Base-by-base conservation (phyloP, 352 stramenopile genomes). In the Globisporangium spinosum region DNA sequence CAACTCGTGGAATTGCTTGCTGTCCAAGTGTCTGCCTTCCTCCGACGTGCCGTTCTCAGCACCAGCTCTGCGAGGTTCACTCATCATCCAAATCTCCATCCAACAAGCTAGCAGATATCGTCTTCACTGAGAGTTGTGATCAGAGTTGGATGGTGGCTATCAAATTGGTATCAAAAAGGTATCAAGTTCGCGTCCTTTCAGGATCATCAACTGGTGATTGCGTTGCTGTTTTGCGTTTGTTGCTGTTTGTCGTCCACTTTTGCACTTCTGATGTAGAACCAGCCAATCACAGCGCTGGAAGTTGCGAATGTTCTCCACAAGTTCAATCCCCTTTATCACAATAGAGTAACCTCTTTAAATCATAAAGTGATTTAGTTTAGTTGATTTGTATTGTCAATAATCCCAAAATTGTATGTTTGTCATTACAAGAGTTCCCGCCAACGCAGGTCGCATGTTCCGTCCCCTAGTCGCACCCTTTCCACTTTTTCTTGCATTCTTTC, bases 271-370 rank as follows among this genome's bases (percentile, higher is more conserved):
- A 59, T 59, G 2, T 59, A 27, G 13, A 40, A 13, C 27, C 25
- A 40, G 54, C 54, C 54, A 59, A 59, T 59, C 54, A 38, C 15
- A 59, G 27, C 15, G n/a, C 27, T 40, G 54, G 55, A 45, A 60
- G 23, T 15, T 45, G 55, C 29, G 45, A 60, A 45, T 35, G 35
- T 60, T 60, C 55, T 60, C 54, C n/a, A 9, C 17, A 2, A 2
- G 6, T 60, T 27, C 7, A 9, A 45, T 27, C 8, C 12, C 55
- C 55, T 60, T 27, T 45, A 13, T 23, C 43, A 51, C 17, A 23
- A 51, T 5, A 5, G 3, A 49, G 22, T 47, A 9, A 3, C 15
- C 40, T 59, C n/a, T 40, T 15, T 32, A 20, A 29, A 27, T 7
- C 7, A 7, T 32, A 32, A 0, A 32, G 0, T 53, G 25, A 1